Conservation (phyloP, 164 flowering plant genomes). For the Piper longum region DNA sequence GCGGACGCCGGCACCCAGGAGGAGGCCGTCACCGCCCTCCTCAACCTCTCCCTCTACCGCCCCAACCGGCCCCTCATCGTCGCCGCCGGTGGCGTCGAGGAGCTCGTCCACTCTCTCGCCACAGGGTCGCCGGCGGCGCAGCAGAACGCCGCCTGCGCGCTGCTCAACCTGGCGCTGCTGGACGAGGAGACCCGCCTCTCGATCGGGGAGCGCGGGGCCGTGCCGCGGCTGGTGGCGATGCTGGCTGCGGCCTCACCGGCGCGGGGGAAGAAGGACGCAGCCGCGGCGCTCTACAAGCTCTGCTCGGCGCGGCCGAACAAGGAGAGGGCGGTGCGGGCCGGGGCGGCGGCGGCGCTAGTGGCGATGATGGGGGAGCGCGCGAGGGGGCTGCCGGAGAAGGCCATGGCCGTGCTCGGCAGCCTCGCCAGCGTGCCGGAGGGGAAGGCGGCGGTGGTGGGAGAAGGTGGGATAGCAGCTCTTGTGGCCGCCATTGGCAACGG, state of each 20-base stretch:
- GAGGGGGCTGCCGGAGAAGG: constrained; percentile 78
- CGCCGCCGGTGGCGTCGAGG: constrained; percentile 51
- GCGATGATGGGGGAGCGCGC: constrained; percentile 59
- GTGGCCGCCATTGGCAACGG: constrained; percentile 95
- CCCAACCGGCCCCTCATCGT: constrained; percentile 37
- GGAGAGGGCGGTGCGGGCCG: constrained; percentile 18
- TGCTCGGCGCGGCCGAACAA: constrained; percentile 59
- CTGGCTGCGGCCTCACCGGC: constrained; percentile 39
- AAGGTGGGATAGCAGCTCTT: constrained; percentile 71
- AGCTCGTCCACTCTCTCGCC: constrained; percentile 73
- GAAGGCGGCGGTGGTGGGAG: constrained; percentile 58
- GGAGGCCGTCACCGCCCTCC: constrained; percentile 67
- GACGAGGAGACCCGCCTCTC: constrained; percentile 78
- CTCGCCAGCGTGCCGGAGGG: constrained; percentile 58
- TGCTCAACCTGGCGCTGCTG: constrained; percentile 73
- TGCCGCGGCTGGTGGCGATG: constrained; percentile 72
- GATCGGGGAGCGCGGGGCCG: constrained; percentile 88
- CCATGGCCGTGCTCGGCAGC: constrained; percentile 83
- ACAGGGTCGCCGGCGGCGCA: constrained; percentile 24
- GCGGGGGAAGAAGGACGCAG: constrained; percentile 85
- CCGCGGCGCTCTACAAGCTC: constrained; percentile 85
- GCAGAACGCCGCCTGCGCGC: constrained; percentile 31
- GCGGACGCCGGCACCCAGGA: constrained; percentile 87
- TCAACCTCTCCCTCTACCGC: constrained; percentile 28
- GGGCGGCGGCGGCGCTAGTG: constrained; percentile 78